A percentile compares a stretch with the other conserved stretches of the same genome.
These are phyloP conservation scores for Hortiboletus rubellus DNA, from an alignment of 1,284 basidiomycete species.

Conservation along the genomic window DNA sequence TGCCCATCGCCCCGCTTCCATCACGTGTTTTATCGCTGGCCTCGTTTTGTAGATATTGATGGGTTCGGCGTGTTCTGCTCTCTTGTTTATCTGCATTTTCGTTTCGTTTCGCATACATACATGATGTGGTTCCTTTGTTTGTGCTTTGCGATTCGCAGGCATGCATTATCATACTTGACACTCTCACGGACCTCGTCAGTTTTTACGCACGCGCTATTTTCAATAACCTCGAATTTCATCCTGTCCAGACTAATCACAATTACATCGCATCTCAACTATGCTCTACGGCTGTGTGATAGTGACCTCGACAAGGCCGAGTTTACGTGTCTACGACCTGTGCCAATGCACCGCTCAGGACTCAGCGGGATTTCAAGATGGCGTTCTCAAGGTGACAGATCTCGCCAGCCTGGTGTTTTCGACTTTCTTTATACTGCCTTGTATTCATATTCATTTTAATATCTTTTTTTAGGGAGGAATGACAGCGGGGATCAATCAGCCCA, in stretches of 20 bases:
- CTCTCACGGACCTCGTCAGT: not conserved
- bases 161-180: not conserved
- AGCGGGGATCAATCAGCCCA: no score
- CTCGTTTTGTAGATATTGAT: not conserved
- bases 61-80: not conserved
- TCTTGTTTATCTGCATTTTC: not conserved
- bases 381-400: no score
- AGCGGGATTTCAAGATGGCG: no score
- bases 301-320: no score
- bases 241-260: not conserved
- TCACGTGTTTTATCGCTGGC: not conserved
- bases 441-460: no score
- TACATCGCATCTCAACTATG: not conserved
- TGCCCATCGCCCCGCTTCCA: not conserved
- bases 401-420: no score
- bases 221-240: no score
- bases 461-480: no score
- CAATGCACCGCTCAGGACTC: no score
- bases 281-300: no score
- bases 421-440: no score
- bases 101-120: constrained; percentile 5
- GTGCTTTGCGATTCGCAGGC: not conserved
- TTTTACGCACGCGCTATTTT: not conserved
- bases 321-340: no score
- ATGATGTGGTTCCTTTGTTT: not conserved